Percentiles rank a stretch among this genome's conserved stretches.
phyloP scores from a whole-genome alignment of 208 protist species.

The Trypanosoma conorhini region DNA sequence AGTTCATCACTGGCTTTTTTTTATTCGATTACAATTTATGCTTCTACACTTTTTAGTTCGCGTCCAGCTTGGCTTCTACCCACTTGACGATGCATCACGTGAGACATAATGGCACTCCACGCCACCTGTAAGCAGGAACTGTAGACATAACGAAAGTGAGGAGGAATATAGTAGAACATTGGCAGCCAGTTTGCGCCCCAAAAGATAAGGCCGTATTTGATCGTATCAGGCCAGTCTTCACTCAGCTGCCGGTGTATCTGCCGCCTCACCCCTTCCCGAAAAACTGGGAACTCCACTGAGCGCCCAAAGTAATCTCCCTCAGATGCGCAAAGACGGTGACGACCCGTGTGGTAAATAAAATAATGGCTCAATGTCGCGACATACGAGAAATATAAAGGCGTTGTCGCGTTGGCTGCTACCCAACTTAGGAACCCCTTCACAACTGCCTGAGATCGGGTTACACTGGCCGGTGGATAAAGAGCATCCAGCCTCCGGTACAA shows the following conservation, averaged over 20 bases:
- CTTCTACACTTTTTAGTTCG: background rate
- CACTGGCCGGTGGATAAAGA: slow-evolving; percentile 35
- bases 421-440: slow-evolving; percentile 76
- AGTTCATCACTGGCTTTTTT: background rate
- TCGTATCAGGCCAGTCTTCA: slow-evolving; percentile 71
- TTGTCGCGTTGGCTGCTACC: slow-evolving; percentile 54
- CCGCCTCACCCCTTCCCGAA: slow-evolving; percentile 2
- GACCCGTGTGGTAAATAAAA: slow-evolving; percentile 72
- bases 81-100: slow-evolving; percentile 57
- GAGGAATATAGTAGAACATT: slow-evolving; percentile 84
- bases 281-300: background rate
- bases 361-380: slow-evolving; percentile 73
- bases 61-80: background rate
- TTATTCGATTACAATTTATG: too few relatives aligned
- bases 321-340: slow-evolving; percentile 40
- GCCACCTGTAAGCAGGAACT: slow-evolving; percentile 54
- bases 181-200: slow-evolving; percentile 80
- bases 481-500: slow-evolving; percentile 56
- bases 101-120: slow-evolving; percentile 81
- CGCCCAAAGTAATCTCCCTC: slow-evolving; percentile 26
- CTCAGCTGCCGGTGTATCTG: slow-evolving; percentile 29
- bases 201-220: slow-evolving; percentile 62
- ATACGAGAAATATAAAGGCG: slow-evolving; percentile 67
- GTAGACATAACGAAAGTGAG: slow-evolving; percentile 78
- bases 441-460: slow-evolving; percentile 58